Evolutionary conservation across 2,329 filamentous ascomycete genomes (phyloP).

Genomic region (Amphichorda felina): DNA sequence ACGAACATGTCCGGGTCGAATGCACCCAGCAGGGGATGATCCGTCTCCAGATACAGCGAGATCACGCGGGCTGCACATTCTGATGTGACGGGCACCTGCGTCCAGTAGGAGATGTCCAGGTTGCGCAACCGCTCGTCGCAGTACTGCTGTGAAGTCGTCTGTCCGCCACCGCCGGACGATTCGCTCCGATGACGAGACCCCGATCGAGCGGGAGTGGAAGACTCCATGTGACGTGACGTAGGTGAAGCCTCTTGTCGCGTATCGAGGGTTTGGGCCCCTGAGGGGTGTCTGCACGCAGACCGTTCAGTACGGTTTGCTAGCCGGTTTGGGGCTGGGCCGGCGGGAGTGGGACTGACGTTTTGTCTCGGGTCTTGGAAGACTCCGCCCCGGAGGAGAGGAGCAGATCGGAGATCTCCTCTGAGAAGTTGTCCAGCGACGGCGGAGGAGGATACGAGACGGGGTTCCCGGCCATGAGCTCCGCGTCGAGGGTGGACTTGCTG

Average conservation of each 20-base stretch:
- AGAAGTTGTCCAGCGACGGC: neutral
- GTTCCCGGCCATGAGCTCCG: neutral
- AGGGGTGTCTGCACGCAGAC: no score
- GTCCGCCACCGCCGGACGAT: no score
- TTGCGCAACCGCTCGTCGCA: constrained; percentile 10
- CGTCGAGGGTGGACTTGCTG: neutral
- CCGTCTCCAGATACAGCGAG: constrained; percentile 23
- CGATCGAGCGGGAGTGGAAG: no score
- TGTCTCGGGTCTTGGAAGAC: neutral
- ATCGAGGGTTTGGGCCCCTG: no score
- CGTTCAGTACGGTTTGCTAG: no score
- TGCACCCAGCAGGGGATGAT: constrained; percentile 22
- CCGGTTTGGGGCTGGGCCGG: no score
- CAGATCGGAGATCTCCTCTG: neutral
- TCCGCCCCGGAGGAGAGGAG: neutral
- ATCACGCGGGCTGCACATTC: constrained; percentile 17
- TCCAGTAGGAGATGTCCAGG: constrained; percentile 20
- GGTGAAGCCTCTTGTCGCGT: no score
- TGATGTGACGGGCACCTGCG: constrained; percentile 15
- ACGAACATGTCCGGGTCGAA: constrained; percentile 23
- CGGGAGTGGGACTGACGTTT: neutral
- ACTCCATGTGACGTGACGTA: no score
- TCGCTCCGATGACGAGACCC: no score
- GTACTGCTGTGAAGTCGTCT: neutral
- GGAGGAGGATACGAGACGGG: neutral